A percentile compares a stretch with the other conserved stretches of the same genome.
Conservation (phyloP, 2,329 filamentous ascomycete genomes). For the Malbranchea zuffiana region DNA sequence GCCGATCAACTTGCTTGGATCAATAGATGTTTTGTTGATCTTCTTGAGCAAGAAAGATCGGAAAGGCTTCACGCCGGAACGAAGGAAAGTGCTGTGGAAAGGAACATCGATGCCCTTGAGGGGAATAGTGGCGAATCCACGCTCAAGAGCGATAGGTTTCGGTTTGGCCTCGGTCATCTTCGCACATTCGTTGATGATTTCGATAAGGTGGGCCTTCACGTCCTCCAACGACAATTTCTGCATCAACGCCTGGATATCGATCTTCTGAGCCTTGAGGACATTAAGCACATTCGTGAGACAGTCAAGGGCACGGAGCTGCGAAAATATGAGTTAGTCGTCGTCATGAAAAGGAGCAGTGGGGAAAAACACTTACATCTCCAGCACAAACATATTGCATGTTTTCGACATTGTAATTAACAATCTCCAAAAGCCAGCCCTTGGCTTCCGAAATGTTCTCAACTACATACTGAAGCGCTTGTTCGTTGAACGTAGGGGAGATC, state of each 20-base stretch:
- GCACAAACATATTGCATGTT: constrained; percentile 61
- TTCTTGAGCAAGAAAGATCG: constrained; percentile 97
- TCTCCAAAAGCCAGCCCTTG: constrained; percentile 91
- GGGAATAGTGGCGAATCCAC: constrained; percentile 93
- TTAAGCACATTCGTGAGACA: constrained; percentile 71
- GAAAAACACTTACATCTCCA: constrained; percentile 43
- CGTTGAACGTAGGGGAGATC: constrained; percentile 97
- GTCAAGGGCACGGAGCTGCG: constrained; percentile 50
- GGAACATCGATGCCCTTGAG: constrained; percentile 96
- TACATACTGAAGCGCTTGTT: constrained; percentile 91
- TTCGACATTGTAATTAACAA: constrained; percentile 85
- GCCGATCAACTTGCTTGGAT: constrained; percentile 88
- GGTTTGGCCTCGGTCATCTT: constrained; percentile 84
- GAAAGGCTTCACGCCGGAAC: constrained; percentile 98
- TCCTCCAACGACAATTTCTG: constrained; percentile 77
- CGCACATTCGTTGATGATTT: constrained; percentile 83
- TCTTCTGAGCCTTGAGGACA: constrained; percentile 91
- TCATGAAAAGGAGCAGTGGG: constrained; percentile 2
- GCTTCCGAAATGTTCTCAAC: constrained; percentile 90
- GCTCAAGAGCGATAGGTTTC: constrained; percentile 75
- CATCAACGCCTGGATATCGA: constrained; percentile 90
- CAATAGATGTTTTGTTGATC: constrained; percentile 98
- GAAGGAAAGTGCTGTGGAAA: constrained; percentile 97
- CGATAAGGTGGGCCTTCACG: constrained; percentile 75
- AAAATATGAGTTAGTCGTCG: constrained; percentile 12